A percentile compares a stretch with the other conserved stretches of the same genome.
Evolutionary conservation across 2,329 filamentous ascomycete genomes (phyloP).

Genomic region (Fusarium drepaniforme): DNA sequence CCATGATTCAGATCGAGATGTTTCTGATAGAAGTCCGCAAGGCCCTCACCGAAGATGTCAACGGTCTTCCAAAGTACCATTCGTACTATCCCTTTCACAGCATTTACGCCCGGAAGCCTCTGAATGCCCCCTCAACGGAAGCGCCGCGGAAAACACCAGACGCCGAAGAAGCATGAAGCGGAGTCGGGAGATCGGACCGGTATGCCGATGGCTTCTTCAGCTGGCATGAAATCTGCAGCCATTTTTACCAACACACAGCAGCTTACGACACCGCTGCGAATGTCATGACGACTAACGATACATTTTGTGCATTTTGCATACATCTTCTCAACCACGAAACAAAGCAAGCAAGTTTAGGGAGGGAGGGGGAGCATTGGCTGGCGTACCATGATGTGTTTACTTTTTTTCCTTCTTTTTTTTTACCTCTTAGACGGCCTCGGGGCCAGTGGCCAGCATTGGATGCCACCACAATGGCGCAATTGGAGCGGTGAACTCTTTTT

Average conservation of each 20-base stretch:
- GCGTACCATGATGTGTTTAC: constrained; percentile 20
- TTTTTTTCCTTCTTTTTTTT: background rate
- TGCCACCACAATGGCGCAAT: constrained; percentile 14
- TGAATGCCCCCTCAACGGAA: constrained; percentile 10
- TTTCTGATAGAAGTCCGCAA: constrained; percentile 58
- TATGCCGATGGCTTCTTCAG: background rate
- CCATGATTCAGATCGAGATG: constrained; percentile 56
- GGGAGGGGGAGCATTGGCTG: constrained; percentile 17
- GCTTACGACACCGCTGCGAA: constrained; percentile 10
- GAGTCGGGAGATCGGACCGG: background rate
- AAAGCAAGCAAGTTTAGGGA: background rate
- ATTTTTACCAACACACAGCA: background rate
- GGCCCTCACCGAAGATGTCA: constrained; percentile 49
- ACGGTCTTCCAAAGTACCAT: constrained; percentile 51
- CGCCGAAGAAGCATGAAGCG: background rate
- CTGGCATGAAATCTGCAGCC: background rate
- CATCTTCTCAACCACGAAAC: constrained; percentile 1
- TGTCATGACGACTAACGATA: constrained; percentile 30
- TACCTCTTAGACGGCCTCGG: background rate
- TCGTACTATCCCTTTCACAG: constrained; percentile 56
- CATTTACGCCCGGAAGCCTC: constrained; percentile 55
- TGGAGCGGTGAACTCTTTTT: background rate
- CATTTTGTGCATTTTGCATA: constrained; percentile 2
- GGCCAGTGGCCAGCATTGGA: constrained; percentile 1
- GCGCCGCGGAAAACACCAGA: background rate